A percentile compares a stretch with the other conserved stretches of the same genome.
phyloP scores from a whole-genome alignment of 2,329 filamentous ascomycete species.

The Geosmithia flava region DNA sequence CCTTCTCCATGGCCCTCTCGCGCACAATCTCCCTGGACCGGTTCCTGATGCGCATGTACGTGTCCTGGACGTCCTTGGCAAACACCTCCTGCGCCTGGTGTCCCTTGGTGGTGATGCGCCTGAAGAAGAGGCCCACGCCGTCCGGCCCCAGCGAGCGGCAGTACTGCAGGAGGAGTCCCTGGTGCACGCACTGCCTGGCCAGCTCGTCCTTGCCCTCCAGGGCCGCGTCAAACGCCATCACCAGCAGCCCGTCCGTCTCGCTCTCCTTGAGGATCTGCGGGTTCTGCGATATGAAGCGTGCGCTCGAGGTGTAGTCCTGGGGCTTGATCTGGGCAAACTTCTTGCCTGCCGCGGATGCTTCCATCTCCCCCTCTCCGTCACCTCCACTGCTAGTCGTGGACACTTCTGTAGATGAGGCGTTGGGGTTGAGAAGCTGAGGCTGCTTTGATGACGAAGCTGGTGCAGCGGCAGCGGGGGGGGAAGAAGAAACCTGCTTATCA shows the following conservation, averaged over 20 bases:
- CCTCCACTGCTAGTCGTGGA: slow-evolving; percentile 19
- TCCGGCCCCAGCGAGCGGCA: slow-evolving; percentile 71
- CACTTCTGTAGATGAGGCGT: slow-evolving; percentile 12
- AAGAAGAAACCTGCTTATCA: slow-evolving; percentile 23
- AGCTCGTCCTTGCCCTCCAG: slow-evolving; percentile 65
- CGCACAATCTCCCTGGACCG: slow-evolving; percentile 60
- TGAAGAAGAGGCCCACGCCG: slow-evolving; percentile 89
- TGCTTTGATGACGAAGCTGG: slow-evolving; percentile 15
- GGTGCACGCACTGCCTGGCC: slow-evolving; percentile 80
- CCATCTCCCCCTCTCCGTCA: slow-evolving; percentile 60
- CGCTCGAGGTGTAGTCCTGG: slow-evolving; percentile 59
- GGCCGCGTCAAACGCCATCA: slow-evolving; percentile 84
- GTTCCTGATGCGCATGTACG: slow-evolving; percentile 69
- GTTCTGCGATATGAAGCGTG: slow-evolving; percentile 68
- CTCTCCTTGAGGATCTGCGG: slow-evolving; percentile 69
- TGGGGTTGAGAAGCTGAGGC: slow-evolving; percentile 69
- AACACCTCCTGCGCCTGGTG: slow-evolving; percentile 90
- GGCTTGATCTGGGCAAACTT: slow-evolving; percentile 69
- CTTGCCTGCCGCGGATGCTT: slow-evolving; percentile 67
- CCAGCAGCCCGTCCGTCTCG: slow-evolving; percentile 81
- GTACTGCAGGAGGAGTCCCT: slow-evolving; percentile 86
- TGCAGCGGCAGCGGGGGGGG: neutral
- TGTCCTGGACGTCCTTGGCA: slow-evolving; percentile 81
- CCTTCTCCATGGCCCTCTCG: slow-evolving; percentile 36
- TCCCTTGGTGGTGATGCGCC: slow-evolving; percentile 71